Evolutionary conservation across 2,329 filamentous ascomycete genomes (phyloP).

Genomic region (Cladobotryum protrusum): DNA sequence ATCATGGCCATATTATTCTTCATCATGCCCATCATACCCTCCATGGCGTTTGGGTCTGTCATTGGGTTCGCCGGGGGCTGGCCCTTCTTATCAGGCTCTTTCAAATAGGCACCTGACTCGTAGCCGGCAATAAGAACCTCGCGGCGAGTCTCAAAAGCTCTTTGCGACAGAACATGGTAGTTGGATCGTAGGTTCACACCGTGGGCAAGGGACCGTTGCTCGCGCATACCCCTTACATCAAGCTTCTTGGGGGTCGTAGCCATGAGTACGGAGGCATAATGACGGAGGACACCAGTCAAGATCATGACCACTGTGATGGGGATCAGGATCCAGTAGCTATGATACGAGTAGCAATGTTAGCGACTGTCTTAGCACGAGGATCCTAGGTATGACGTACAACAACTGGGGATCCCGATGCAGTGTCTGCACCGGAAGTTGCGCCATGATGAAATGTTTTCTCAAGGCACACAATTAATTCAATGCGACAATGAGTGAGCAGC

Average conservation of each 20-base stretch:
- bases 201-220: slow-evolving; percentile 78
- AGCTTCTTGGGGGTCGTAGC: slow-evolving; percentile 77
- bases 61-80: slow-evolving; percentile 90
- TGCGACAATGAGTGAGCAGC: background rate
- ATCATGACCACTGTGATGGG: slow-evolving; percentile 99
- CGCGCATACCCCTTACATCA: slow-evolving; percentile 68
- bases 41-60: slow-evolving; percentile 93
- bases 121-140: slow-evolving; percentile 74
- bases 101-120: slow-evolving; percentile 81
- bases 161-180: slow-evolving; percentile 68
- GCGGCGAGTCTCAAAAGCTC: slow-evolving; percentile 74
- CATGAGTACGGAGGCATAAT: slow-evolving; percentile 93
- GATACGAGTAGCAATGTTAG: slow-evolving; percentile 21
- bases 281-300: slow-evolving; percentile 87
- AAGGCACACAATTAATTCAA: background rate
- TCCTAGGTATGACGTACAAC: slow-evolving; percentile 59
- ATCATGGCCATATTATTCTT: slow-evolving; percentile 99
- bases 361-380: background rate
- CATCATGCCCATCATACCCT: slow-evolving; percentile 99
- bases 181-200: slow-evolving; percentile 81
- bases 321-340: slow-evolving; percentile 96
- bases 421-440: slow-evolving; percentile 80
- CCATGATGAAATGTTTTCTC: slow-evolving; percentile 50
- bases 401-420: slow-evolving; percentile 98
- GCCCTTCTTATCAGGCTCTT: slow-evolving; percentile 78